These are phyloP conservation scores for Vinca minor DNA, from an alignment of 257 asterid species.

Conservation along the genomic window DNA sequence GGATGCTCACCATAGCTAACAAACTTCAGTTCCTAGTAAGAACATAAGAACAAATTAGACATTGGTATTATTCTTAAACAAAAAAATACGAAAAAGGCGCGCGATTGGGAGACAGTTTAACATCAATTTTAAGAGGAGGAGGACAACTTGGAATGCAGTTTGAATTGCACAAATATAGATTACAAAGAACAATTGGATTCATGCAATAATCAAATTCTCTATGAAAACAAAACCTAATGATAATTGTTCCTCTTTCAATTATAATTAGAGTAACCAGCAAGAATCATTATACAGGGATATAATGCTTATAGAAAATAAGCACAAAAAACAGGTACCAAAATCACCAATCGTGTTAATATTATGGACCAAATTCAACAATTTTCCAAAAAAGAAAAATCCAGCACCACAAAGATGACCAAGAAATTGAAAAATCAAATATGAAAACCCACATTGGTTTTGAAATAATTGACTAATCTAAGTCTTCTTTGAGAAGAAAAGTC, in stretches of 20 bases:
- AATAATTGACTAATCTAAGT: conserved; percentile 16
- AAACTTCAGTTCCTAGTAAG: conserved; percentile 28
- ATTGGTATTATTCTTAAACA: conserved; percentile 6
- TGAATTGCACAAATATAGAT: background rate
- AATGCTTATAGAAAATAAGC: no score
- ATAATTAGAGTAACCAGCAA: no score
- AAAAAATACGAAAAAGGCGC: background rate
- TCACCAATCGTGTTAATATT: no score
- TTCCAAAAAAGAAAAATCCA: conserved; percentile 12
- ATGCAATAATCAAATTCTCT: conserved; percentile 16
- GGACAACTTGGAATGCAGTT: background rate
- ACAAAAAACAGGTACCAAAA: no score
- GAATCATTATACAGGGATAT: no score
- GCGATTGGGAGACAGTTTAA: background rate
- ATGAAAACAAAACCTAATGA: no score
- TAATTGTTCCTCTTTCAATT: no score
- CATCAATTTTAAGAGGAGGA: no score
- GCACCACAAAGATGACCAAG: conserved; percentile 14
- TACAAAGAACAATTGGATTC: background rate
- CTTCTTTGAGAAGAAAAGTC: conserved; percentile 40
- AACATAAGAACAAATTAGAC: conserved; percentile 13
- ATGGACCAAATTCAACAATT: no score
- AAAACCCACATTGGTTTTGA: conserved; percentile 28
- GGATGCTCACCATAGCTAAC: conserved; percentile 87
- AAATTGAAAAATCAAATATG: conserved; percentile 26